Conservation (phyloP, 148 eudicot species). For the Vaccinium vitisidaea region DNA sequence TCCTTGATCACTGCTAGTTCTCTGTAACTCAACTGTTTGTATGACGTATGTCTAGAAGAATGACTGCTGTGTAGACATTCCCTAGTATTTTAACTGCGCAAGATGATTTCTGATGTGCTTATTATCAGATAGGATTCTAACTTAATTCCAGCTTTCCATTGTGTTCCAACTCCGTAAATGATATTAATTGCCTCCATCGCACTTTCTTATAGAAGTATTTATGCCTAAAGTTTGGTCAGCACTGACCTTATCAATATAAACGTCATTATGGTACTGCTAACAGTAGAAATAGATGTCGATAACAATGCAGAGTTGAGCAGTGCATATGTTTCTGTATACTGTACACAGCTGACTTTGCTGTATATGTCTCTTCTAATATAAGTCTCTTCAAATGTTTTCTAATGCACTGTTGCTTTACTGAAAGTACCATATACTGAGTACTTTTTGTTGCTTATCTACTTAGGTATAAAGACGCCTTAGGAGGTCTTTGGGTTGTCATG, state of each 20-base stretch:
- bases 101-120: not conserved
- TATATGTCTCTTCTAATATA: not conserved
- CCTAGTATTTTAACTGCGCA: not conserved
- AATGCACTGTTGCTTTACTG: not conserved
- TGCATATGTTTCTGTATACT: not conserved
- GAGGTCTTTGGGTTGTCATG: constrained; percentile 64
- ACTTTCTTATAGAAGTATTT: not conserved
- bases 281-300: not conserved
- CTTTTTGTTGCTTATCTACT: constrained; percentile 3
- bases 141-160: not conserved
- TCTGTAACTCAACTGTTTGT: not conserved
- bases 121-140: not conserved
- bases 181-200: not conserved
- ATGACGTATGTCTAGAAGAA: not conserved
- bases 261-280: not conserved
- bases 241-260: not conserved
- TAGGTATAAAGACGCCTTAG: constrained; percentile 65
- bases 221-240: not conserved
- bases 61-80: not conserved
- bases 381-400: not conserved
- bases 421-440: not conserved
- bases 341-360: not conserved
- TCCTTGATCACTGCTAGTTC: not conserved
- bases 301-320: not conserved
- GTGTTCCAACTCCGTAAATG: not conserved